These are phyloP conservation scores for Saccharomycopsis schoenii DNA, from an alignment of 805 yeast genomes.

Conservation along the genomic window DNA sequence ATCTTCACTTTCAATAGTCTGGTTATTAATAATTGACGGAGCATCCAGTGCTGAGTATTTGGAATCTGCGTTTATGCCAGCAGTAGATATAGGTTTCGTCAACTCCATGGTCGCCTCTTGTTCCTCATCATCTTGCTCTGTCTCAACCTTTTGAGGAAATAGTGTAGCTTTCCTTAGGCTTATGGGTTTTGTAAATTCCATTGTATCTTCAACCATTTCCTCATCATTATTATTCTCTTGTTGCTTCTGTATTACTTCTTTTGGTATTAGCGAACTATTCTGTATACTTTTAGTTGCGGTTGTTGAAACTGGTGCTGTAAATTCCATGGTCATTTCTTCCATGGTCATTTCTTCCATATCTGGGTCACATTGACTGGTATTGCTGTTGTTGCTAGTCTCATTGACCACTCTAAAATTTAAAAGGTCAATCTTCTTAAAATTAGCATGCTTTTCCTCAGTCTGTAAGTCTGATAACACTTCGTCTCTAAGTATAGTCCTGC, in stretches of 20 bases:
- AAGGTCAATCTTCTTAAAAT: conserved; percentile 5
- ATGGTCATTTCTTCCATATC: conserved; percentile 9
- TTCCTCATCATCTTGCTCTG: not conserved
- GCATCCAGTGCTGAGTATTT: not conserved
- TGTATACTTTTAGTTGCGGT: not conserved
- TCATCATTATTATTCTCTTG: not conserved
- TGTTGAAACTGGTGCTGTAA: conserved; percentile 1
- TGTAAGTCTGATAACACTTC: not conserved
- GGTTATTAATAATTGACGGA: not conserved
- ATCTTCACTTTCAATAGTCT: not conserved
- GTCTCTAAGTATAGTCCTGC: conserved; percentile 4
- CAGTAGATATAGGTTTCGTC: not conserved
- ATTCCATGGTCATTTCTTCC: conserved; percentile 14
- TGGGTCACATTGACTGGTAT: not conserved
- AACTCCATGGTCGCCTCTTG: not conserved
- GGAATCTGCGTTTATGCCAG: not conserved
- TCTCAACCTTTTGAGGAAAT: not conserved
- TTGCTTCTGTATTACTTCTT: conserved; percentile 4
- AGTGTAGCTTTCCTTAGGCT: not conserved
- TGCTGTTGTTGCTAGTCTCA: not conserved
- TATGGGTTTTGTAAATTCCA: conserved; percentile 17
- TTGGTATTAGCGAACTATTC: not conserved
- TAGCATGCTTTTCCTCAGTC: not conserved
- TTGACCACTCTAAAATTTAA: not conserved
- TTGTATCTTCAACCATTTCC: conserved; percentile 12